Base-by-base conservation (phyloP, 306 rosid species). In the Neltuma alba region DNA sequence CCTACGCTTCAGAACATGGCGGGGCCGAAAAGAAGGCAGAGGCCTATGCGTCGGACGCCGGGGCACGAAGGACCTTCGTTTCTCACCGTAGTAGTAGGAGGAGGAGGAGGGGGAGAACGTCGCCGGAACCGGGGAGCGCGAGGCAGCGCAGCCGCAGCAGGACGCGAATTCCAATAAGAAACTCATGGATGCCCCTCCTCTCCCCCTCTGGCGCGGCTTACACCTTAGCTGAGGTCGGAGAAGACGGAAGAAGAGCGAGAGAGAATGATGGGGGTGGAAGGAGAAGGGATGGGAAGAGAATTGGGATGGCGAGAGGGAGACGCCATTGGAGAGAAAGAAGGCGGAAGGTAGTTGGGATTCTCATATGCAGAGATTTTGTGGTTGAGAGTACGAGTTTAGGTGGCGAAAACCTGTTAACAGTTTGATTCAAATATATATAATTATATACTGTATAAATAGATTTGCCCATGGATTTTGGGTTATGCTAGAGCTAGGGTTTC, bases 121-220 rank as follows among this genome's bases (percentile, higher is more conserved):
- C 2, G 13, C 45, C 2, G 70, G 48, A 28, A 40, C 30, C 27
- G 54, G 7, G 8, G 42, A 0, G 9, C 40, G 57, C 3, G 38
- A 70, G 3, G 42, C 3, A 10, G 83, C 74, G 14, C 71, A 55
- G 9, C 84, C 86, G 4, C 93, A 88, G 57, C 94, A 92, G 2
- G 88, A 31, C 0, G 89, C 86, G 20, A 86, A 84, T 7, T 85
- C 88, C 18, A 88, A 76, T 3, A 86, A 70, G 81, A 86, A 85
- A 76, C 70, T 90, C 94, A 92, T 85, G 75, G 0, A 57, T 15
- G 9, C 5, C 1, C 1, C 8, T 8, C 8, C 62, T 21, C 30
- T 23, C 30, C 23, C 31, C 9, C 30, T 21, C 14, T 8, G 5
- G 9, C 14, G 12, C 14, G 5, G 64, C 13, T 23, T 2, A 55